phyloP scores from a whole-genome alignment of 495 filamentous ascomycete genomes.

The Annulohypoxylon bovei region DNA sequence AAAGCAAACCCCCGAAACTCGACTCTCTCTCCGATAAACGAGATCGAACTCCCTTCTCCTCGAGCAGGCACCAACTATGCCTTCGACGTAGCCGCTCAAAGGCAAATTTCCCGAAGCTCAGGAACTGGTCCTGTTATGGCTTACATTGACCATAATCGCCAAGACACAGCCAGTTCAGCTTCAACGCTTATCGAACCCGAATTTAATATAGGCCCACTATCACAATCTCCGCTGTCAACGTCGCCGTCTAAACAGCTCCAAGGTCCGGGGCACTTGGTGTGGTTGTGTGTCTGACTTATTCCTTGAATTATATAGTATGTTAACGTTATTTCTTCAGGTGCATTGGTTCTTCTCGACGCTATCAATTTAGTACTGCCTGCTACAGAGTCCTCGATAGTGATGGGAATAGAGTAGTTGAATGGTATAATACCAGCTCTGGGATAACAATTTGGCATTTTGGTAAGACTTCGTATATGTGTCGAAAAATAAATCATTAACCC shows the following conservation, averaged over 20 bases:
- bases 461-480: not conserved
- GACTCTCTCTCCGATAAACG: conserved; percentile 32
- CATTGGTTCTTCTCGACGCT: conserved; percentile 22
- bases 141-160: conserved; percentile 5
- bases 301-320: not conserved
- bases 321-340: conserved; percentile 11
- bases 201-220: not conserved
- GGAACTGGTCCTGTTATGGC: conserved; percentile 22
- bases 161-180: not conserved
- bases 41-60: conserved; percentile 36
- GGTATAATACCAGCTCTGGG: conserved; percentile 2
- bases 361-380: conserved; percentile 10
- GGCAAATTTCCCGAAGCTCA: not conserved
- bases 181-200: not conserved
- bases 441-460: conserved; percentile 22
- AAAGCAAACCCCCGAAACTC: conserved; percentile 25
- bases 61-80: not conserved
- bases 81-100: not conserved
- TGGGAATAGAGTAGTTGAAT: conserved; percentile 17
- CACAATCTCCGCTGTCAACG: not conserved
- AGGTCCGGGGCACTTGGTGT: conserved; percentile 4
- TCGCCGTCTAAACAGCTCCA: conserved; percentile 8
- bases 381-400: conserved; percentile 17
- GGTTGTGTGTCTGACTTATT: conserved; percentile 14
- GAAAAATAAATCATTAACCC: conserved; percentile 1